Evolutionary conservation across 176 grass and related monocot genomes (phyloP), one percentile per base, ranked within the genome.

Genomic region (Dendrocalamus sinicus): DNA sequence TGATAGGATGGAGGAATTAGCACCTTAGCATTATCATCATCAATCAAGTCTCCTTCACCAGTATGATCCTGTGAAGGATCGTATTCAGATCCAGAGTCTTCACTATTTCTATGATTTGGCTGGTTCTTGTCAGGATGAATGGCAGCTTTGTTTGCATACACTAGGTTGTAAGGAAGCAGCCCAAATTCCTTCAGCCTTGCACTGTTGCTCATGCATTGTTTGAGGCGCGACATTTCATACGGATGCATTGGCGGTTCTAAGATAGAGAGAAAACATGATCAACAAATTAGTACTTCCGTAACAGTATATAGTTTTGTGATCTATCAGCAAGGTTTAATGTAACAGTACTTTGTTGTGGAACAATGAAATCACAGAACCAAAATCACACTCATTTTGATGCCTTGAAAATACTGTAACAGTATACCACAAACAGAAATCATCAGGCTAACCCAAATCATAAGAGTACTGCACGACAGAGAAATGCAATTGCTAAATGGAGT

Each of bases 11-110:
- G 5, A 59, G 64, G 41, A 43, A 53, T 84, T 10, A 50, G 4
- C 8, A 75, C 82, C 55, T 66, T 62, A 19, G 19, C 5, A 7
- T 44, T 43, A 0, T 43, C 41, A 43, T 43, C 41, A 43, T 57
- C 7, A 20, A 45, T 8, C 1, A 14, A 14, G 8, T 78, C 37
- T 44, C 13, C 75, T 23, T 62, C 75, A 78, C 40, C 20, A 7
- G 3, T 65, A 12, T 63, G 19, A 16, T 52, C 46, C 44, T 75
- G 3, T 26, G 24, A 26, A 75, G 43, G 58, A 24, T 84, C 28
- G 48, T 75, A 75, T 28, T 84, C 71, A 16, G 59, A 64, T 13
- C 14, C 54, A 48, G 64, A 81, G 2, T 53, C 63, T 52, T 23
- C 78, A 13, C 11, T 14, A 32, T 32, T 32, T 32, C 30, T 32